Evolutionary conservation across 257 asterid genomes (phyloP).

Genomic region (Gentiana macrophylla): DNA sequence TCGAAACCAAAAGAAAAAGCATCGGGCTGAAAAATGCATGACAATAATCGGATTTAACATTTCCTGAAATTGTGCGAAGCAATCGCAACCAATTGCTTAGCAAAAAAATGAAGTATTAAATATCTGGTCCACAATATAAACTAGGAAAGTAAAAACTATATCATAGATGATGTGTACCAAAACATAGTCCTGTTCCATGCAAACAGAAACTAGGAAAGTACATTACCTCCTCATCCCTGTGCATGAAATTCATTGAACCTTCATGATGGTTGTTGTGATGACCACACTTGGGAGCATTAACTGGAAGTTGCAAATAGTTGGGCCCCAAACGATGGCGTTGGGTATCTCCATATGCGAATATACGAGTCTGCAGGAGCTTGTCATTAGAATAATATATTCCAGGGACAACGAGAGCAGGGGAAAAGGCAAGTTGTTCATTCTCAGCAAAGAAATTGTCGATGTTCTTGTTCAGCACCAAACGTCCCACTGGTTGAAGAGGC

Average conservation of each 20-base stretch:
- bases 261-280: slow-evolving; percentile 47
- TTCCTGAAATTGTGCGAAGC: too few species aligned
- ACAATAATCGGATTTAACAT: too few species aligned
- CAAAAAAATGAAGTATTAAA: too few species aligned
- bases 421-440: slow-evolving; percentile 45
- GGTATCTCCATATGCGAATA: slow-evolving; percentile 36
- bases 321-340: slow-evolving; percentile 51
- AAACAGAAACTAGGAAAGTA: neutral
- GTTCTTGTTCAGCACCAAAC: slow-evolving; percentile 83
- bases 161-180: neutral
- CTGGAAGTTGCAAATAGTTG: slow-evolving; percentile 45
- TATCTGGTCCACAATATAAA: too few species aligned
- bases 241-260: slow-evolving; percentile 42
- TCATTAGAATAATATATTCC: slow-evolving; percentile 40
- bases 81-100: too few species aligned
- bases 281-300: slow-evolving; percentile 40
- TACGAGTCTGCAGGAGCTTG: slow-evolving; percentile 38
- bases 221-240: slow-evolving; percentile 46
- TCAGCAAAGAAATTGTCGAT: slow-evolving; percentile 68
- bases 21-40: too few species aligned
- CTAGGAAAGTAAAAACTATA: neutral
- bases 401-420: slow-evolving; percentile 43
- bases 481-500: slow-evolving; percentile 97
- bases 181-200: too few species aligned
- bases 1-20: neutral